A percentile compares a stretch with the other conserved stretches of the same genome.
phyloP scores from a whole-genome alignment of 2,329 filamentous ascomycete genomes.

The Monilinia aucupariae region DNA sequence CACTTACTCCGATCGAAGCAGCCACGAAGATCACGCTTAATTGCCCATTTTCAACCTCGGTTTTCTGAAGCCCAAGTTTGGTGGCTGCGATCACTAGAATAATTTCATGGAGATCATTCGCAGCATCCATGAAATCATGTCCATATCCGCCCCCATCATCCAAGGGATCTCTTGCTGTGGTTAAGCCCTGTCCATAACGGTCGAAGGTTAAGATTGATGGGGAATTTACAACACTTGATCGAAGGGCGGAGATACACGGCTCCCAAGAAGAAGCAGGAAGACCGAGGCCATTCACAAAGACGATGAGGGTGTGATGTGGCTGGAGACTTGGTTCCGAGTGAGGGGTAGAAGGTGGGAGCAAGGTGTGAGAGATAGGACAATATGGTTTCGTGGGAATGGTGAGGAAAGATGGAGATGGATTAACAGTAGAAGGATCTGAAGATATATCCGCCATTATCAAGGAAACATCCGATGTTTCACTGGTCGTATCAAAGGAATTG shows the following conservation, averaged over 20 bases:
- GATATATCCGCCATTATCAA: neutral
- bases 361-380: slow-evolving; percentile 33
- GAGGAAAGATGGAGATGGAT: slow-evolving; percentile 17
- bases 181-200: slow-evolving; percentile 30
- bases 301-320: slow-evolving; percentile 23
- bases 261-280: slow-evolving; percentile 32
- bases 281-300: slow-evolving; percentile 35
- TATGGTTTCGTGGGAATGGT: slow-evolving; percentile 33
- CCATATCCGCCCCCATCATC: slow-evolving; percentile 30
- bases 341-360: slow-evolving; percentile 23
- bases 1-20: slow-evolving; percentile 33
- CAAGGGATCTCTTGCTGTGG: slow-evolving; percentile 27
- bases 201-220: slow-evolving; percentile 36
- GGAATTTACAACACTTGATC: slow-evolving; percentile 19
- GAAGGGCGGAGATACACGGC: slow-evolving; percentile 29
- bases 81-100: slow-evolving; percentile 23
- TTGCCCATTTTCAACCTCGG: slow-evolving; percentile 17
- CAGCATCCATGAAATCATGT: slow-evolving; percentile 31
- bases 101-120: slow-evolving; percentile 33
- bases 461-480: neutral
- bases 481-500: neutral
- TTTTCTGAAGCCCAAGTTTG: slow-evolving; percentile 16
- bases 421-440: neutral
- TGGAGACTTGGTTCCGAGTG: slow-evolving; percentile 12
- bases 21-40: slow-evolving; percentile 30